Base-by-base conservation (phyloP, 805 yeast genomes). In the Ogataea corticis region DNA sequence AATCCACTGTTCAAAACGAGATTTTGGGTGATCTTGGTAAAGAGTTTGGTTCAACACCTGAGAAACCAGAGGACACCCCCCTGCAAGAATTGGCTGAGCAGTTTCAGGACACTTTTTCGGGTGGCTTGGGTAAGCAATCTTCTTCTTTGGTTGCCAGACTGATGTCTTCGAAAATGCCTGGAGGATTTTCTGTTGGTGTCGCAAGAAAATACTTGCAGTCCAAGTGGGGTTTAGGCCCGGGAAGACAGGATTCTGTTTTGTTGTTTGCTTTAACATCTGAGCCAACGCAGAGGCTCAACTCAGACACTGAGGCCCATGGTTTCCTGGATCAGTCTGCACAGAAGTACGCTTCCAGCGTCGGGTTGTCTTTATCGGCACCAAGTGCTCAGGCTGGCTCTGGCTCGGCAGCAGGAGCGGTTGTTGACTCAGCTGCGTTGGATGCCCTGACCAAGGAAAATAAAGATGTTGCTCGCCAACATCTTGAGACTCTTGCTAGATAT, bases 61-160 rank as follows among this genome's bases (percentile, higher is more conserved):
- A 94, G 72, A 94, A 94, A 72, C 97, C 99, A 51, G 99, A 94
- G 72, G 99, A 94, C 65, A 87, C 96, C 34, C 99, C 99, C 51
- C 78, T 94, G 58, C 87, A 82, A 63, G 99, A 94, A 70, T 82
- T 94, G 67, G 97, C 98, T 39, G 98, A 89, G 64, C 83, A 80
- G 60, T 88, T 94, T 80, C 97, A 92, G 73, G 96, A 89, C 54
- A 74, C 91, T 21, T 94, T 89, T 75, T 65, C 72, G 55, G 98
- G 98, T 57, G 77, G 82, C 54, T 79, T 94, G 56, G 99, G 99
- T 67, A 94, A 94, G 69, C 96, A 91, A 62, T 85, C 98, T 2
- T 72, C 90, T 31, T 85, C 97, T 23, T 78, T 94, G 61, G 76
- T 92, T 52, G 87, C 96, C 52, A 85, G 97, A 72, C 77, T 94